These are phyloP conservation scores for Diplocarpon rosae DNA, from an alignment of 2,329 filamentous ascomycete species.

Conservation along the genomic window DNA sequence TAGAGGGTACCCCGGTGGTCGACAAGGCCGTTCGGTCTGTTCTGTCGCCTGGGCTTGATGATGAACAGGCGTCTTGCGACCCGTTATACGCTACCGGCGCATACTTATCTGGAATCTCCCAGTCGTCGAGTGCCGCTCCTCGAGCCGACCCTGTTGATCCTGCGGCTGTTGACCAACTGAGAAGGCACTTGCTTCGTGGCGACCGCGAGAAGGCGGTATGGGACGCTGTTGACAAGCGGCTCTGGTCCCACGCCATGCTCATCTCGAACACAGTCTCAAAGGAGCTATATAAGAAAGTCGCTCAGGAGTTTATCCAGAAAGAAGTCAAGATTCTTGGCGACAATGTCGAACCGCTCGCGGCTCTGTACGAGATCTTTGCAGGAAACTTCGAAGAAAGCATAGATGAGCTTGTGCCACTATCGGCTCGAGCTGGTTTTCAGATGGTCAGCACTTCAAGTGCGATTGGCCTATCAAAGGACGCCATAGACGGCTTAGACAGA, in stretches of 20 bases:
- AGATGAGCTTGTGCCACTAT: slow-evolving; percentile 87
- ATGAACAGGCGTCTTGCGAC: slow-evolving; percentile 17
- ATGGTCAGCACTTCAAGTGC: slow-evolving; percentile 69
- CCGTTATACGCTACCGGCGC: slow-evolving; percentile 30
- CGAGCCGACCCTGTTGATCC: slow-evolving; percentile 59
- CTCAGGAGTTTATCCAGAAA: slow-evolving; percentile 89
- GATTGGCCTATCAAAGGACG: slow-evolving; percentile 53
- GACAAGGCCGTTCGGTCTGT: slow-evolving; percentile 66
- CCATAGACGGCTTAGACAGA: slow-evolving; percentile 75
- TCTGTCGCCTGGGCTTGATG: slow-evolving; percentile 48
- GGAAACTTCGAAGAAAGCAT: slow-evolving; percentile 92
- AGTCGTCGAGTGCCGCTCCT: slow-evolving; percentile 28
- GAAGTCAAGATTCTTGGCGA: slow-evolving; percentile 77
- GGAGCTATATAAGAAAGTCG: slow-evolving; percentile 82
- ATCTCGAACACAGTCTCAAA: slow-evolving; percentile 68
- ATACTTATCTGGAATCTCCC: slow-evolving; percentile 31
- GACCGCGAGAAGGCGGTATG: slow-evolving; percentile 87
- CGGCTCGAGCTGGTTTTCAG: slow-evolving; percentile 83
- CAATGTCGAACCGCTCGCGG: slow-evolving; percentile 78
- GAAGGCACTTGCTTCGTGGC: slow-evolving; percentile 62
- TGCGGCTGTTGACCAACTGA: slow-evolving; percentile 58
- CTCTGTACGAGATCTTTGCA: slow-evolving; percentile 86
- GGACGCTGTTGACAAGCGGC: slow-evolving; percentile 80
- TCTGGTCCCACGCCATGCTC: slow-evolving; percentile 95
- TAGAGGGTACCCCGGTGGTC: slow-evolving; percentile 63